Evolutionary conservation across 371 early-diverging fungal species (phyloP), one percentile per base, ranked within the genome.

Genomic region (Saksenaea vasiformis): DNA sequence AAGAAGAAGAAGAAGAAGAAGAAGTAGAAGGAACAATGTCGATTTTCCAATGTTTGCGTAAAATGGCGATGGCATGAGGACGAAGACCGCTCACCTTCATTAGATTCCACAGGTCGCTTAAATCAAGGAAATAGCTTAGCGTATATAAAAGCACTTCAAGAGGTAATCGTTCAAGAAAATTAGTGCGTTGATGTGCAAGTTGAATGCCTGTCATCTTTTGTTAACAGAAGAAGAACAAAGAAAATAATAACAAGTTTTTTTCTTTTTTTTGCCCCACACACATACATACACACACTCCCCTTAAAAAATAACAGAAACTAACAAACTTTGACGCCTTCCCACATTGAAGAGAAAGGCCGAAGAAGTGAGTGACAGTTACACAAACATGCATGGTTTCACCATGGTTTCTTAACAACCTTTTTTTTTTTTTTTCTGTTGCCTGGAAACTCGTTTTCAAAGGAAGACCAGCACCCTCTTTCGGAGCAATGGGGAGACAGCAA

Each of bases 141-240:
- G 71, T 71, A 54, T 77, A 75, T 9, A 74, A 56, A 19, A 80
- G 54, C 27, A 80, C 54, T 59, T 77, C 80, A 61, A 75, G 74
- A 14, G 74, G 77, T 44, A 80, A 56, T 17, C 54, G 59, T 44
- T 70, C 36, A 22, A 77, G 54, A 31, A 64, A 51, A 22, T 54
- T 60, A 7, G 17, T 62, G 13, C 22, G 11, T 17, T 58, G 59
- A 24, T 22, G n/a, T 2, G 26, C 22, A 17, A 47, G 10, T 47
- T 39, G 39, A 11, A 22, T 19, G 0, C 24, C 51, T 47, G 1
- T 47, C 51, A 47, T 22, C 39, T 39, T 39, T 39, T 39, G 3
- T 1, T 10, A 22, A 47, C 10, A 19, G 8, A 47, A 22, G 10
- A 47, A 47, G 44, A 11, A 44, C 14, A 15, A n/a, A 3, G n/a